A percentile compares a stretch with the other conserved stretches of the same genome.
Conservation (phyloP, 148 eudicot genomes). For the Amaranthus palmeri region DNA sequence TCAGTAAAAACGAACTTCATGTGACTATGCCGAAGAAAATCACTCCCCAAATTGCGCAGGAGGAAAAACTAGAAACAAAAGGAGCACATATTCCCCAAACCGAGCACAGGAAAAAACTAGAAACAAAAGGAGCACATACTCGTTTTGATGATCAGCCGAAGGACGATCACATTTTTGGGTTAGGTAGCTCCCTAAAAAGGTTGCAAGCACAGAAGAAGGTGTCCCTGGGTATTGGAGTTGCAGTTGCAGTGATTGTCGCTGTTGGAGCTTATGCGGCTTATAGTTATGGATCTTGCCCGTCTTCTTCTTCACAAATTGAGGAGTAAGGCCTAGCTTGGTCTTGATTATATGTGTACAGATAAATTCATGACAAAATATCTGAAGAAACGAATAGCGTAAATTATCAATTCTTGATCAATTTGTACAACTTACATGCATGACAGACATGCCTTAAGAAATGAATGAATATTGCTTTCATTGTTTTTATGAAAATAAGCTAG, state of each 20-base stretch:
- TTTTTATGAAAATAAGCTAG: neutral
- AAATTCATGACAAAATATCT: too few species aligned
- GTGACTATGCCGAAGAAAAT: slow-evolving; percentile 49
- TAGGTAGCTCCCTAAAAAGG: slow-evolving; percentile 15
- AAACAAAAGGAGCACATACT: slow-evolving; percentile 14
- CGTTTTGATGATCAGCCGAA: slow-evolving; percentile 5
- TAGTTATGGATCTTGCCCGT: slow-evolving; percentile 17
- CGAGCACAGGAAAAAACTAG: slow-evolving; percentile 3
- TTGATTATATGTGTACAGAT: neutral
- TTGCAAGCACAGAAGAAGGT: slow-evolving; percentile 19
- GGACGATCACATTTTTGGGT: slow-evolving; percentile 1
- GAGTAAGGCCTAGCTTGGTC: slow-evolving; percentile 5
- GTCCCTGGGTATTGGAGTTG: slow-evolving; percentile 28
- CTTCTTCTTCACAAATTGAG: slow-evolving; percentile 23
- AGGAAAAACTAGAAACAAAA: neutral
- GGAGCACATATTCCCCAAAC: slow-evolving; percentile 1
- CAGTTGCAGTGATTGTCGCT: slow-evolving; percentile 29
- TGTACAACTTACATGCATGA: slow-evolving; percentile 7
- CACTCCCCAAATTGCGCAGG: slow-evolving; percentile 11
- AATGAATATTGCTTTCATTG: neutral
- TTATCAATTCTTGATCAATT: neutral
- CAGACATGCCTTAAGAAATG: neutral
- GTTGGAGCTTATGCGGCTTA: slow-evolving; percentile 37
- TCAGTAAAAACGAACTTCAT: slow-evolving; percentile 37
- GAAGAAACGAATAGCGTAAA: too few species aligned